Base-by-base conservation (phyloP, 2,329 filamentous ascomycete genomes). In the Pestalotiopsis sp. region DNA sequence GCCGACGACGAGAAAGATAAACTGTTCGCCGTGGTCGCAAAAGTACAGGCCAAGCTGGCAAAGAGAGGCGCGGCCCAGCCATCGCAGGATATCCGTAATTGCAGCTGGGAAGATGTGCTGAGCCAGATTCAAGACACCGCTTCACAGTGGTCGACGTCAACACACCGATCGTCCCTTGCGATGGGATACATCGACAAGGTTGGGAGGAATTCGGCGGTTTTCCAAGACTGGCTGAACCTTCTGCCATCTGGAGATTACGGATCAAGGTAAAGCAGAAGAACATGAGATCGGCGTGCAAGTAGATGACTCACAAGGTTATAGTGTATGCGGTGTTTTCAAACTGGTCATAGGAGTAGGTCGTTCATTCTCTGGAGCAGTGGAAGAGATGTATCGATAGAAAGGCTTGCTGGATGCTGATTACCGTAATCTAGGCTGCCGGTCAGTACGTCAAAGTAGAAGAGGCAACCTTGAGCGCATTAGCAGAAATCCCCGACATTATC, bases 241-340 rank as follows among this genome's bases (percentile, higher is more conserved):
- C 41, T 65, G 20, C 62, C 62, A 11, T 23, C 38, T 6, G 62
- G 41, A 27, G 62, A 65, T 3, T 65, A 65, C 31, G 62, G 62
- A 27, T n/a, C 62, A 38, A 62, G 27, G 59, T 62, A 23, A 62
- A 7, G n/a, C 12, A 14, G 5, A 36, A 36, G 9, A 36, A 4
- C 36, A 39, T 20, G 2, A 11, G 6, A 23, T 4, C 9, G 12
- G 12, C 2, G 6, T 25, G 27, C 17, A 31, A 4, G 12, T 23
- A 11, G 6, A 4, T 14, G 27, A 23, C 31, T 62, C 27, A 38
- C 31, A 41, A 41, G 41, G 3, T 25, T 41, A 14, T 14, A 65
- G 62, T 20, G n/a, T 65, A 45, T 65, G 62, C 62, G 62, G 62
- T 25, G 62, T 65, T 27, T 65, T 65, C 62, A 65, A 65, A 14